Evolutionary conservation across 225 moss, liverwort and hornwort species (phyloP), one percentile per base, ranked within the genome.

Genomic region (Bryoerythrophyllum caledonicum): DNA sequence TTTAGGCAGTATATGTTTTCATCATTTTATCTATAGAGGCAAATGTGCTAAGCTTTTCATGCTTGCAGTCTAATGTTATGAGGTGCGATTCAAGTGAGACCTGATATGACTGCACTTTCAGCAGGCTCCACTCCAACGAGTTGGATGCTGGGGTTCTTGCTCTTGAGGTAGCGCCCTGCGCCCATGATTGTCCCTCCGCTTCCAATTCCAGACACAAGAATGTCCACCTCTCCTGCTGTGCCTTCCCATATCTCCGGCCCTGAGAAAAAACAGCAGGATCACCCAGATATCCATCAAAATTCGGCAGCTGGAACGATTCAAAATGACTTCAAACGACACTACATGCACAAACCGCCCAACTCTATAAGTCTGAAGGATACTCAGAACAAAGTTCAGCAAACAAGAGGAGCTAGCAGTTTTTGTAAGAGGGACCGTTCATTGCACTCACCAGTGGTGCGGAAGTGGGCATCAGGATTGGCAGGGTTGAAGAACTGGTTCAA

Each of bases 211-310:
- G 82, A 90, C 63, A 95, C 95, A 20, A 95, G 70, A 58, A 91
- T 84, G 81, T 95, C 90, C 8, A 95, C 80, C 73, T 87, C 80
- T 54, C 91, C 91, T 76, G 81, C 88, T 5, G 93, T 93, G 20
- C 82, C 93, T 38, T 82, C 81, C 93, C 95, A 95, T n/a, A 93
- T 87, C 74, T 95, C 95, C 27, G 91, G 95, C 60, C 93, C 95
- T 93, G 82, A 20, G 65, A 38, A 27, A 15, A 0, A 44, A 43
- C 0, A 3, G n/a, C 77, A 14, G 43, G 53, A 52, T 55, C 24
- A 23, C 20, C 41, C 66, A 53, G 26, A 64, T 48, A 27, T 5
- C 10, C 43, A 17, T 7, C 17, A 17, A 46, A 17, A 24, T 21
- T 15, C 15, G 14, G 44, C 15, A 44, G 44, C 44, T 44, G 15